These are phyloP conservation scores for Fimicolochytrium jonesii DNA, from an alignment of 192 early-diverging fungal genomes.

Conservation along the genomic window DNA sequence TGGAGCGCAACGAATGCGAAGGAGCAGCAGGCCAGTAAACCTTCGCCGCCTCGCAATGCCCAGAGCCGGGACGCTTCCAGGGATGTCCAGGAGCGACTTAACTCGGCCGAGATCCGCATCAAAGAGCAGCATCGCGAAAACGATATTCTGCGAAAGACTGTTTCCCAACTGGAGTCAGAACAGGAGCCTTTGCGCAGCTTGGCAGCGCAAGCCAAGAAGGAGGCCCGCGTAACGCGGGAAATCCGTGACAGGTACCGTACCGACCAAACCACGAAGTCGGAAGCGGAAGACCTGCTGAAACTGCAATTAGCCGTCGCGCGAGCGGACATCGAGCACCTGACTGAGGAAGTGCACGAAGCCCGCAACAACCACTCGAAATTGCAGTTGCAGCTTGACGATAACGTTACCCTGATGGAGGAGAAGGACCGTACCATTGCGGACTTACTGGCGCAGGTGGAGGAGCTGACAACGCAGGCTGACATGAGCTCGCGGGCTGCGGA, in stretches of 20 bases:
- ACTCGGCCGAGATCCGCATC: constrained; percentile 33
- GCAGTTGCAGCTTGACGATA: constrained; percentile 34
- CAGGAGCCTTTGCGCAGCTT: constrained; percentile 16
- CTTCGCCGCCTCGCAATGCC: background rate
- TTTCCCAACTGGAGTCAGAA: constrained; percentile 34
- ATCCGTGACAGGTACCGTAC: background rate
- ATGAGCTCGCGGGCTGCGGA: constrained; percentile 19
- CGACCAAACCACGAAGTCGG: too few relatives aligned
- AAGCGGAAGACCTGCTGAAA: constrained; percentile 32
- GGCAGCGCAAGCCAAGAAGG: constrained; percentile 10
- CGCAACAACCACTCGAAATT: constrained; percentile 13
- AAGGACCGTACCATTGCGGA: constrained; percentile 45
- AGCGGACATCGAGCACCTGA: constrained; percentile 21
- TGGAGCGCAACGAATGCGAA: constrained; percentile 19
- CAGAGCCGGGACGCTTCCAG: background rate
- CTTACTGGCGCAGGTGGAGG: constrained; percentile 42
- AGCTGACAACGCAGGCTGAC: constrained; percentile 39
- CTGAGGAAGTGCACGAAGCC: constrained; percentile 15
- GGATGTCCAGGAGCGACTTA: constrained; percentile 6
- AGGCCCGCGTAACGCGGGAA: constrained; percentile 13
- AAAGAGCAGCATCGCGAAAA: constrained; percentile 41
- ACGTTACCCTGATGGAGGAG: constrained; percentile 28
- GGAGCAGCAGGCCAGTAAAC: background rate
- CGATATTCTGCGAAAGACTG: constrained; percentile 29
- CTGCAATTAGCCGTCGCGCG: constrained; percentile 39